Conservation (phyloP, 1,284 basidiomycete species). For the Malassezia vespertilionis region DNA sequence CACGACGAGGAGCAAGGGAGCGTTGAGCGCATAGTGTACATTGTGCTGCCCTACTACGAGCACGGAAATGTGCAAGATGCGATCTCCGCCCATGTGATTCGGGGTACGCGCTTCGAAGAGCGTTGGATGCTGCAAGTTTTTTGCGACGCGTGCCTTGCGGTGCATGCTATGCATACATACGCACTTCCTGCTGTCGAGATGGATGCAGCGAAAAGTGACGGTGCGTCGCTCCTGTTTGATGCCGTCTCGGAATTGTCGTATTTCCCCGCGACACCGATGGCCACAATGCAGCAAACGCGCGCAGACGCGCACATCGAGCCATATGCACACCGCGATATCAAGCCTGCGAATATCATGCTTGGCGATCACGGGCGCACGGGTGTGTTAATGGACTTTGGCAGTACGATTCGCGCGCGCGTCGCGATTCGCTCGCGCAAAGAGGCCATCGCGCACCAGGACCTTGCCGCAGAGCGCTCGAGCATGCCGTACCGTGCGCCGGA, state of each 20-base stretch:
- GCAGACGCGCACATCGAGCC: slow-evolving; percentile 52
- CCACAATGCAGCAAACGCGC: slow-evolving; percentile 50
- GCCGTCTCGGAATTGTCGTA: slow-evolving; percentile 40
- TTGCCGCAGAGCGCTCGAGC: slow-evolving; percentile 41
- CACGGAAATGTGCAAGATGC: slow-evolving; percentile 79
- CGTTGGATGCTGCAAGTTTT: slow-evolving; percentile 76
- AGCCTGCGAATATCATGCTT: slow-evolving; percentile 97
- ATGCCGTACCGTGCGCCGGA: slow-evolving; percentile 48
- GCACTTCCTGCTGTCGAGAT: slow-evolving; percentile 15
- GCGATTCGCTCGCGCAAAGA: slow-evolving; percentile 68
- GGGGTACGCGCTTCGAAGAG: slow-evolving; percentile 73
- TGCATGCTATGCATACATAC: slow-evolving; percentile 75
- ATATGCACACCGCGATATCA: slow-evolving; percentile 92
- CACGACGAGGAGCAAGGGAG: slow-evolving; percentile 27
- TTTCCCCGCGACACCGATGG: slow-evolving; percentile 18
- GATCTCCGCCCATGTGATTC: slow-evolving; percentile 75
- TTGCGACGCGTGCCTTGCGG: slow-evolving; percentile 81
- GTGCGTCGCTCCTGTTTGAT: slow-evolving; percentile 24
- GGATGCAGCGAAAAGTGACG: slow-evolving; percentile 19
- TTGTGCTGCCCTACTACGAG: slow-evolving; percentile 76
- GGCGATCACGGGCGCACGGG: slow-evolving; percentile 65
- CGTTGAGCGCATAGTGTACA: slow-evolving; percentile 41
- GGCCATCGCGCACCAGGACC: slow-evolving; percentile 52
- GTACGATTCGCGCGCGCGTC: slow-evolving; percentile 67
- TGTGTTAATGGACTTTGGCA: slow-evolving; percentile 97